Conservation (phyloP, 2,329 filamentous ascomycete species). For the Aspergillus nomiae region DNA sequence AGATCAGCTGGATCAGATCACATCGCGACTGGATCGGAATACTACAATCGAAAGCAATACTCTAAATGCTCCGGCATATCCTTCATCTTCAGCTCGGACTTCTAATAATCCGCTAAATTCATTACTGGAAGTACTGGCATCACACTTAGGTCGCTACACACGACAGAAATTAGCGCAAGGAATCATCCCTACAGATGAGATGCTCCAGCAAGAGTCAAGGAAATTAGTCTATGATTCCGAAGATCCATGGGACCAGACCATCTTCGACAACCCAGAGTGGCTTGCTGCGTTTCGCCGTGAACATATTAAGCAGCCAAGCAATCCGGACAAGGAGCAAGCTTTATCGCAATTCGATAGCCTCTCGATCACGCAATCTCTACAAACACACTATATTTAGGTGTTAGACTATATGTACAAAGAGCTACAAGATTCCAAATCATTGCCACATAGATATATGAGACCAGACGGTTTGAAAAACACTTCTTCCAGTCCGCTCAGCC, state of each 20-base stretch:
- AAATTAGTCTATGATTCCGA: conserved; percentile 52
- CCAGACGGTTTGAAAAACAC: too few species aligned
- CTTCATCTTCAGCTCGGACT: neutral
- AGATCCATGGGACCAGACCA: conserved; percentile 51
- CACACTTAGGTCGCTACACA: conserved; percentile 21
- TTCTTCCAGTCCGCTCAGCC: too few species aligned
- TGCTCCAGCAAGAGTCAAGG: conserved; percentile 51
- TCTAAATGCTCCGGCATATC: neutral
- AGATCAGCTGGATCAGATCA: conserved; percentile 24
- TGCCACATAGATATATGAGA: too few species aligned
- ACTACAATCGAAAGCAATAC: neutral
- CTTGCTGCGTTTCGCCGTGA: conserved; percentile 20
- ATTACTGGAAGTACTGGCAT: conserved; percentile 19
- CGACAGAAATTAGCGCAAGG: conserved; percentile 11
- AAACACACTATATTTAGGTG: neutral
- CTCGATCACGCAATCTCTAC: neutral
- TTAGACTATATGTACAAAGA: too few species aligned
- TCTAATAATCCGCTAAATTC: conserved; percentile 4
- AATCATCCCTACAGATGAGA: conserved; percentile 50
- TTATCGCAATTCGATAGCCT: neutral
- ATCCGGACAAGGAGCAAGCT: neutral
- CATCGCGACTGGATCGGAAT: conserved; percentile 2
- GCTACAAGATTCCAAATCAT: too few species aligned
- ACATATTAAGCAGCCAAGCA: neutral
- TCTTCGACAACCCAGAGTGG: conserved; percentile 27